Percentiles rank a stretch among this genome's conserved stretches.
phyloP scores from a whole-genome alignment of 208 protist genomes.

The Wallacemonas rigidus region DNA sequence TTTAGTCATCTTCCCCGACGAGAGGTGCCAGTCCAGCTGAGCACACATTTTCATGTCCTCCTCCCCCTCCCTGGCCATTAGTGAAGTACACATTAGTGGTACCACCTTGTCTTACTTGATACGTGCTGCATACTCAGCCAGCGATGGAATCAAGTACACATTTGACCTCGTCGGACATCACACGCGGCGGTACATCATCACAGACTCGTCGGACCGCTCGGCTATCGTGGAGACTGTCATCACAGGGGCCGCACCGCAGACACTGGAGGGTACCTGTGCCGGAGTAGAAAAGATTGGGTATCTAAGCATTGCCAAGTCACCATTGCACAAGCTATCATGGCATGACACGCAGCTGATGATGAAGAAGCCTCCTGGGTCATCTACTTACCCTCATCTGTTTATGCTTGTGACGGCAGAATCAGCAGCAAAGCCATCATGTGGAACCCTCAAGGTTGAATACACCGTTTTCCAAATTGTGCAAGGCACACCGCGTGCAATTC shows the following conservation, averaged over 20 bases:
- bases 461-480: slow-evolving; percentile 32
- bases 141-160: slow-evolving; percentile 21
- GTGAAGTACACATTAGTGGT: slow-evolving; percentile 51
- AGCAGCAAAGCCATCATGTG: slow-evolving; percentile 1
- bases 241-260: slow-evolving; percentile 24
- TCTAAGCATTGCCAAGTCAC: slow-evolving; percentile 41
- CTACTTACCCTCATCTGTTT: slow-evolving; percentile 20
- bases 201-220: slow-evolving; percentile 32
- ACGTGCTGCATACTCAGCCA: slow-evolving; percentile 27
- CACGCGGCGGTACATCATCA: slow-evolving; percentile 29
- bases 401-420: slow-evolving; percentile 42
- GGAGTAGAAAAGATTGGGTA: slow-evolving; percentile 28
- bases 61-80: slow-evolving; percentile 3
- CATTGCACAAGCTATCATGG: slow-evolving; percentile 67
- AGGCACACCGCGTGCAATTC: slow-evolving; percentile 14
- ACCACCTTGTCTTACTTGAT: slow-evolving; percentile 52
- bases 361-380: background rate
- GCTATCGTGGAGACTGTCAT: slow-evolving; percentile 39
- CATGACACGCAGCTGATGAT: slow-evolving; percentile 33
- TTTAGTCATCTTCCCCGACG: background rate
- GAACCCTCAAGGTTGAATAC: slow-evolving; percentile 45
- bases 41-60: slow-evolving; percentile 1
- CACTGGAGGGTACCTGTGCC: background rate
- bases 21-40: too few relatives aligned
- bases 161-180: slow-evolving; percentile 47